phyloP scores from a whole-genome alignment of 2,329 filamentous ascomycete genomes.

The Pestalotiopsis sp. region DNA sequence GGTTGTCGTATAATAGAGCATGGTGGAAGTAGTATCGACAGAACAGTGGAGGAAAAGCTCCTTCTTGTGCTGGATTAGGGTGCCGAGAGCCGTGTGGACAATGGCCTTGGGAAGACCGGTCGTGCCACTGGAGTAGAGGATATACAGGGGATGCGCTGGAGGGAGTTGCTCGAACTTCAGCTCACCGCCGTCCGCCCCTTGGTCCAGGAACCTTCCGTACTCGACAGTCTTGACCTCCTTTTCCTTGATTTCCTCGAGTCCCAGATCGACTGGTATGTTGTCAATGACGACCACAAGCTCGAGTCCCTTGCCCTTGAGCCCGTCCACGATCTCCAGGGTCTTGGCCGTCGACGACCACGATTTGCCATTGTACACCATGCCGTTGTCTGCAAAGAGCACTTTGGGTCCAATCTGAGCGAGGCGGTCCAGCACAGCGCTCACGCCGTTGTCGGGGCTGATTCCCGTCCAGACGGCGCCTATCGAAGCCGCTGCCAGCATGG shows the following conservation, averaged over 20 bases:
- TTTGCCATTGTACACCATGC: conserved; percentile 88
- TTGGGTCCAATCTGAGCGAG: conserved; percentile 83
- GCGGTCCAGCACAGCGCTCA: conserved; percentile 87
- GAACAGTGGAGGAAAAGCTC: conserved; percentile 89
- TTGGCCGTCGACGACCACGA: conserved; percentile 80
- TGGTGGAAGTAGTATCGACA: conserved; percentile 69
- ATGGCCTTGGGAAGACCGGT: conserved; percentile 90
- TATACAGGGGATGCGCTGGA: conserved; percentile 88
- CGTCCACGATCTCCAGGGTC: conserved; percentile 73
- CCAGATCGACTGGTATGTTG: conserved; percentile 55
- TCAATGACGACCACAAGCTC: conserved; percentile 75
- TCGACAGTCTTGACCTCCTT: conserved; percentile 44
- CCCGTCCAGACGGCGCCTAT: conserved; percentile 91
- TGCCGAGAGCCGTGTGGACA: conserved; percentile 87
- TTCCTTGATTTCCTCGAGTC: conserved; percentile 41
- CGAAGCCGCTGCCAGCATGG: conserved; percentile 81
- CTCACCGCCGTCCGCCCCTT: conserved; percentile 42
- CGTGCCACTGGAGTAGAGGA: conserved; percentile 91
- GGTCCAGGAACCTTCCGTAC: conserved; percentile 47
- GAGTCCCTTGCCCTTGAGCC: conserved; percentile 62
- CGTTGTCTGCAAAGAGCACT: conserved; percentile 85
- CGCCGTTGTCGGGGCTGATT: conserved; percentile 89
- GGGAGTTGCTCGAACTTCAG: conserved; percentile 75
- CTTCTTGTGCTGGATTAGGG: conserved; percentile 95
- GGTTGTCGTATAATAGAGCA: conserved; percentile 94